These are phyloP conservation scores for Urochloa ruziziensis DNA, from an alignment of 176 grass and related monocot genomes.

Conservation along the genomic window DNA sequence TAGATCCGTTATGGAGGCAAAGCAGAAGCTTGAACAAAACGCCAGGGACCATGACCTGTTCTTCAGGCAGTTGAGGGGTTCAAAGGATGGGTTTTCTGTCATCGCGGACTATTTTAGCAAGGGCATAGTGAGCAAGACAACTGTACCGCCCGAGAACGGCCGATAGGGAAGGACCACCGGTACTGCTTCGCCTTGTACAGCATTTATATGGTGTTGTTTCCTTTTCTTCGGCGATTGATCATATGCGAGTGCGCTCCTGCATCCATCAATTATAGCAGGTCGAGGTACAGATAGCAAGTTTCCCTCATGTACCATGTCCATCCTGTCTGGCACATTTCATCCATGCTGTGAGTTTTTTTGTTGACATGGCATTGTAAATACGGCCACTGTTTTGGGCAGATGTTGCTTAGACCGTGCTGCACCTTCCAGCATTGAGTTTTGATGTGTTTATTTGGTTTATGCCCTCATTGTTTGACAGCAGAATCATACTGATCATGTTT, in stretches of 20 bases:
- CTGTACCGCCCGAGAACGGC: constrained; percentile 41
- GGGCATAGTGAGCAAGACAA: constrained; percentile 89
- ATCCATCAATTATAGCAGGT: constrained; percentile 5
- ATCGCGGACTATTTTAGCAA: constrained; percentile 96
- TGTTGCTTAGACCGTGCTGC: not conserved
- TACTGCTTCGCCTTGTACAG: constrained; percentile 18
- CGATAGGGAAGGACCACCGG: constrained; percentile 16
- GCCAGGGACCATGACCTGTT: constrained; percentile 87
- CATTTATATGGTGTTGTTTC: constrained; percentile 18
- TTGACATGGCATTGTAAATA: constrained; percentile 37
- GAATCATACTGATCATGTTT: not conserved
- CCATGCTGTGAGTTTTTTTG: constrained; percentile 4
- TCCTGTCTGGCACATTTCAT: not conserved
- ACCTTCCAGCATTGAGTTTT: not conserved
- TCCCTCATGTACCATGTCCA: not conserved
- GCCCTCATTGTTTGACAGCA: not conserved
- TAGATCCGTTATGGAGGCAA: constrained; percentile 73
- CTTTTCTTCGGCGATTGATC: not conserved
- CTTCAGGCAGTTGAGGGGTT: constrained; percentile 81
- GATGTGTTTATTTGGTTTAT: not conserved
- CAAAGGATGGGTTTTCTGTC: constrained; percentile 86
- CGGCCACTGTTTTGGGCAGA: not conserved
- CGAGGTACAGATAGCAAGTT: not conserved
- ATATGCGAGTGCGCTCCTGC: not conserved
- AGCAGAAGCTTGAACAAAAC: constrained; percentile 84